Conservation (phyloP, 192 early-diverging fungal species). For the Coemansia sp. region DNA sequence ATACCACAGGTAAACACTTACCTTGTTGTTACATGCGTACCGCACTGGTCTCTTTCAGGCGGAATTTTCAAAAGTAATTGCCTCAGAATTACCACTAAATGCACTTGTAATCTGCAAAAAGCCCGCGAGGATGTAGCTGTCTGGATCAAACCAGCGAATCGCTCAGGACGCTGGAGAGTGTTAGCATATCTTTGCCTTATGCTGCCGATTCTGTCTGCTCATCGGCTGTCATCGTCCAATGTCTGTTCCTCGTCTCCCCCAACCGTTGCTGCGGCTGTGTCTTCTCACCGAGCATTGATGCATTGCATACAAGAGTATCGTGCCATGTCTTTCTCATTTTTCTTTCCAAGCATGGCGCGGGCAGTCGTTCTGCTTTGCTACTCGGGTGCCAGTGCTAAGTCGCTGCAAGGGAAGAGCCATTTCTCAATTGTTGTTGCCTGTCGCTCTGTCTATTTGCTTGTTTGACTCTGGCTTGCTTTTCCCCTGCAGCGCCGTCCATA, state of each 20-base stretch:
- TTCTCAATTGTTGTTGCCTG: background rate
- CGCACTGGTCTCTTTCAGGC: conserved; percentile 1
- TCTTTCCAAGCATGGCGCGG: conserved; percentile 1
- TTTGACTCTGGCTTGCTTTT: background rate
- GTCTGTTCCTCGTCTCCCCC: background rate
- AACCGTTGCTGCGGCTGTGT: background rate
- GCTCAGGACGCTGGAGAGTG: background rate
- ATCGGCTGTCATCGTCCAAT: conserved; percentile 1
- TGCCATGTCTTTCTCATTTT: conserved; percentile 1
- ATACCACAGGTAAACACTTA: background rate
- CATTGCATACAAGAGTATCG: conserved; percentile 4
- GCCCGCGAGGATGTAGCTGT: background rate
- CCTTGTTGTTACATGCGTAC: background rate
- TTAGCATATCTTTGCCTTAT: background rate
- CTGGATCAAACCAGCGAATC: background rate
- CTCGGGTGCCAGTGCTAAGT: background rate
- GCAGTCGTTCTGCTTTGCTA: background rate
- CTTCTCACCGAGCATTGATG: background rate
- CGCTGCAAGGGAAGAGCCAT: conserved; percentile 3
- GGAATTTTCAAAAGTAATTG: background rate
- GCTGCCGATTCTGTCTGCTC: background rate
- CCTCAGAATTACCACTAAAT: background rate
- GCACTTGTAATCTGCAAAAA: background rate
- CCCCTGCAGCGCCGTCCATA: conserved; percentile 1
- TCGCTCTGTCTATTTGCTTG: background rate